Evolutionary conservation across 2,329 filamentous ascomycete genomes (phyloP).

Genomic region (Pestalotiopsis sp.): DNA sequence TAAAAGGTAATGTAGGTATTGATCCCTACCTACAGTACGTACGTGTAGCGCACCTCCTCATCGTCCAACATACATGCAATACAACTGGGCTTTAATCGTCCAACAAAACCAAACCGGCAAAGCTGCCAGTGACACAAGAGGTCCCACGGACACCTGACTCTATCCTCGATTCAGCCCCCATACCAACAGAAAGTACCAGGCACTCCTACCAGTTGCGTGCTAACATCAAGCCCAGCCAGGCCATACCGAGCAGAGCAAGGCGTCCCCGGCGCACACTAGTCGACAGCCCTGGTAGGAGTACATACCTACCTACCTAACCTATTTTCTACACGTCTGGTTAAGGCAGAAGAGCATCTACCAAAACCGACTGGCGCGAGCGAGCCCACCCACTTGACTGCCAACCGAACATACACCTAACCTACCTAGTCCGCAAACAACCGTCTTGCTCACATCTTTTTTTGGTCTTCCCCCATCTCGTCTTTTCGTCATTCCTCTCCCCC

Average conservation of each 20-base stretch:
- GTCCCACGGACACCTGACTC: too few relatives aligned
- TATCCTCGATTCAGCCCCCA: too few relatives aligned
- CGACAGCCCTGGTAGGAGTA: background rate
- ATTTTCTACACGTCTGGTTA: background rate
- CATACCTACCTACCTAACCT: background rate
- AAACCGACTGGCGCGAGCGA: background rate
- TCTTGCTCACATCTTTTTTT: background rate
- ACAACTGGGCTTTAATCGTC: too few relatives aligned
- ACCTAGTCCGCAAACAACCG: conserved; percentile 1
- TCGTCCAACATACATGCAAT: background rate
- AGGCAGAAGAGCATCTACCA: background rate
- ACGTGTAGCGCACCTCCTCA: too few relatives aligned
- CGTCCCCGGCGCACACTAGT: background rate
- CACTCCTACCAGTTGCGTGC: too few relatives aligned
- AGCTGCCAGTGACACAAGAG: too few relatives aligned
- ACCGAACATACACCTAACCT: background rate
- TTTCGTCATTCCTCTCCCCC: background rate
- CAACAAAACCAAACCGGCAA: too few relatives aligned
- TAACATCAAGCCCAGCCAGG: too few relatives aligned
- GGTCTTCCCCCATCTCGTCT: background rate
- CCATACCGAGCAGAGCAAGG: too few relatives aligned
- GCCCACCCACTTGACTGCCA: background rate
- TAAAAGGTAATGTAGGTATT: background rate
- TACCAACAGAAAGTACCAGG: too few relatives aligned
- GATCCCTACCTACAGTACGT: background rate